Base-by-base conservation (phyloP, 208 protist genomes). In the Trypanosoma avium region DNA sequence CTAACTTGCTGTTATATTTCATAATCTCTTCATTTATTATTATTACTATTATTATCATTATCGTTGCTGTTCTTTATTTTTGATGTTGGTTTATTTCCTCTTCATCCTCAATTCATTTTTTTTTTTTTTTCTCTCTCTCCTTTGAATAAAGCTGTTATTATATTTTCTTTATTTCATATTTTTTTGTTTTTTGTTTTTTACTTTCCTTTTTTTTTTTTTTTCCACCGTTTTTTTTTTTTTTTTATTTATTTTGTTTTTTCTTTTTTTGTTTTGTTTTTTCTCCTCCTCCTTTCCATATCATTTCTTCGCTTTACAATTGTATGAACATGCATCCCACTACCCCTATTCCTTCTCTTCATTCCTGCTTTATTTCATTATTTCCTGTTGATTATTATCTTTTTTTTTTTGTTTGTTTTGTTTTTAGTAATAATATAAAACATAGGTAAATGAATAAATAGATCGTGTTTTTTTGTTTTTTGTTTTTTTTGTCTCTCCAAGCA, bases 341-440 rank as follows among this genome's bases (percentile, higher is more conserved):
- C 36, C 26, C 19, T 26, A 19, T 43, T 9, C 17, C 5, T 57
- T n/a, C 27, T 43, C 17, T 57, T 15, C 52, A 22, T 32, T 19
- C 30, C 52, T n/a, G 9, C 36, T 10, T 53, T 36, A 54, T 13
- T 45, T 33, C 40, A 21, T 24, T 26, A 29, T 47, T 15, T n/a
- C 8, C 7, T n/a, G 1, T 54, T 54, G 5, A 6, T 35, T 24
- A 48, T 26, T 53, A 43, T 38, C 10, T 68, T 55, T 27, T 48
- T 59, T 6, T 15, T 7, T 65, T 32, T 54, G 0, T 68, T 38
- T 55, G 27, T 17, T 65, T 57, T 49, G 33, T 59, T 45, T 47
- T 67, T 45, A 19, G 24, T 38, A 4, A 10, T 10, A 13, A 38
- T 42, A 3, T n/a, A n/a, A n/a, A n/a, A n/a, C n/a, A n/a, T n/a